A percentile compares a stretch with the other conserved stretches of the same genome.
These are phyloP conservation scores for Erythrophleum fordii DNA, from an alignment of 306 rosid genomes.

Conservation along the genomic window DNA sequence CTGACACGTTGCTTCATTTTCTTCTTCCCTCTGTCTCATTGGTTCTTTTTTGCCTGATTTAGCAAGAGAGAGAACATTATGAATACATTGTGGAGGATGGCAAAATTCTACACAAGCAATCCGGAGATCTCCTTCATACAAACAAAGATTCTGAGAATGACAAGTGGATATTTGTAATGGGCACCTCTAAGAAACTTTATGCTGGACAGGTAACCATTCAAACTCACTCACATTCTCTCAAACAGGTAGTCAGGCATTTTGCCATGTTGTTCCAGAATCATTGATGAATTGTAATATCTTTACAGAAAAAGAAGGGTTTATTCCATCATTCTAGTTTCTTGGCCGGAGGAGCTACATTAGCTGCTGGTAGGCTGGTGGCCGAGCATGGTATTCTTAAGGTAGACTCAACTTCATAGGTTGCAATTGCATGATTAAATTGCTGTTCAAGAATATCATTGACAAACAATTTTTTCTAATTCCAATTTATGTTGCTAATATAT, in stretches of 20 bases:
- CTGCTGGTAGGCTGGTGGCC: conserved; percentile 65
- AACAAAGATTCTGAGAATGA: conserved; percentile 46
- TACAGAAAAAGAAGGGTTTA: conserved; percentile 81
- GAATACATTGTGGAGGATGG: conserved; percentile 68
- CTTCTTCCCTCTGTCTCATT: not conserved
- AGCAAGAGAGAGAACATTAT: conserved; percentile 82
- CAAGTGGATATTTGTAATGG: conserved; percentile 93
- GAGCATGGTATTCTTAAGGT: conserved; percentile 64
- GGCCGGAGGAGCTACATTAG: conserved; percentile 83
- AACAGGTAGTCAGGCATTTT: not conserved
- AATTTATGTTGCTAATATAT: not conserved
- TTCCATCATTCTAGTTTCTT: conserved; percentile 94
- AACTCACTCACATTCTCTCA: not conserved
- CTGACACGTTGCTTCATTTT: conserved; percentile 25
- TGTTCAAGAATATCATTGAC: not conserved
- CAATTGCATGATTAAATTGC: not conserved
- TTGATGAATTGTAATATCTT: conserved; percentile 31
- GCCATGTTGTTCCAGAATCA: not conserved
- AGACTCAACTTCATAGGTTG: not conserved
- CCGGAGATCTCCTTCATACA: conserved; percentile 68
- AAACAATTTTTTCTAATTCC: not conserved
- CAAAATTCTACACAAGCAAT: conserved; percentile 56
- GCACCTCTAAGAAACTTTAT: conserved; percentile 82
- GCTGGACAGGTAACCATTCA: conserved; percentile 74
- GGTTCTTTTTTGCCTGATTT: conserved; percentile 26